Percentiles rank a stretch among this genome's conserved stretches.
phyloP scores from a whole-genome alignment of 495 filamentous ascomycete genomes.

The Annulohypoxylon bovei region DNA sequence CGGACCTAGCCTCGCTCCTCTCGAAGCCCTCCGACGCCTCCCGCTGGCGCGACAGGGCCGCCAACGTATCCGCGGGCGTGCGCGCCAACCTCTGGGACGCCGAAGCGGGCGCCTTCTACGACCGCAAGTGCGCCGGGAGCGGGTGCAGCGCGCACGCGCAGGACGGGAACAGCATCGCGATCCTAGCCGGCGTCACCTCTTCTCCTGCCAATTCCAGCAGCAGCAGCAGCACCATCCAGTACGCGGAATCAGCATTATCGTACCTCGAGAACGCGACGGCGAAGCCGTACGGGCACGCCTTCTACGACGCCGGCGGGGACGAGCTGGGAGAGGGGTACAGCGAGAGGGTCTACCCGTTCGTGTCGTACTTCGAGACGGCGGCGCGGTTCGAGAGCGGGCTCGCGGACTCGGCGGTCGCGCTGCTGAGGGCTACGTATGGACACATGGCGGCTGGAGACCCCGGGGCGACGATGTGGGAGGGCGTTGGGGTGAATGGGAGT shows the following conservation, averaged over 20 bases:
- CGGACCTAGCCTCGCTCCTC: constrained; percentile 49
- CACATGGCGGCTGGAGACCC: constrained; percentile 60
- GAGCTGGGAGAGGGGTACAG: constrained; percentile 45
- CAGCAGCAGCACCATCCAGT: constrained; percentile 16
- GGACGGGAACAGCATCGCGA: constrained; percentile 57
- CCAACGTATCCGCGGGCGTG: constrained; percentile 45
- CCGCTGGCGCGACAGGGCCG: constrained; percentile 51
- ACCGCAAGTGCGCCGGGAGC: constrained; percentile 36
- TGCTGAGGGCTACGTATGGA: constrained; percentile 55
- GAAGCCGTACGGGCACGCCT: constrained; percentile 56
- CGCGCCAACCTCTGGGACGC: constrained; percentile 49
- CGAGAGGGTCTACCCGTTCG: constrained; percentile 59
- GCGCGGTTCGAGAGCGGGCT: constrained; percentile 53
- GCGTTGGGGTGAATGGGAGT: constrained; percentile 50
- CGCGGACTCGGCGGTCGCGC: constrained; percentile 50
- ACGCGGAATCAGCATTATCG: constrained; percentile 40
- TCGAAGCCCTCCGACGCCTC: constrained; percentile 43
- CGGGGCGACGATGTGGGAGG: constrained; percentile 53
- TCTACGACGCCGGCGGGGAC: constrained; percentile 56
- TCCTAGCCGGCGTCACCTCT: constrained; percentile 49
- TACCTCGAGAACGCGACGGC: constrained; percentile 48
- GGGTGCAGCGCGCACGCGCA: constrained; percentile 54
- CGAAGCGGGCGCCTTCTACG: constrained; percentile 53
- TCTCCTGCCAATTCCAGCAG: not conserved
- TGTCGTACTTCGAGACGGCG: constrained; percentile 61